Evolutionary conservation across 306 rosid species (phyloP).

Genomic region (Coriaria nepalensis): DNA sequence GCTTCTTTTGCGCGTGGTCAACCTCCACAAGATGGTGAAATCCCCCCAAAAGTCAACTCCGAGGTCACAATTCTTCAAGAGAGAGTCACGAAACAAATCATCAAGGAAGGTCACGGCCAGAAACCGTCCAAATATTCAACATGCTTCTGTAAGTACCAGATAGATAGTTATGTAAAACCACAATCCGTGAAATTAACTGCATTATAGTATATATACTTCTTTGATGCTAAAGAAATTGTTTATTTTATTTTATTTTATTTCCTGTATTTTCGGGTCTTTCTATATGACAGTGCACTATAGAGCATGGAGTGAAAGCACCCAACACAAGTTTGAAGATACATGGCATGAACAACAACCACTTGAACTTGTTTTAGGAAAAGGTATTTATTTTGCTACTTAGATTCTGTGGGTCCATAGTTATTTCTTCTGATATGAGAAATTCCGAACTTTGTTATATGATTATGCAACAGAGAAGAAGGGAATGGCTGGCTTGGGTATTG

Average conservation of each 20-base stretch:
- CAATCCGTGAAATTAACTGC: no score
- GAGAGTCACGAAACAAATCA: slow-evolving; percentile 68
- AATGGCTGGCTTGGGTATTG: slow-evolving; percentile 81
- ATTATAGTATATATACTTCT: no score
- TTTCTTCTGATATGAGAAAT: slow-evolving; percentile 9
- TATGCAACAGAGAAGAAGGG: slow-evolving; percentile 73
- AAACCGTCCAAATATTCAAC: slow-evolving; percentile 84
- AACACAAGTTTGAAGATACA: slow-evolving; percentile 91
- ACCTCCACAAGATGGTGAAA: slow-evolving; percentile 28
- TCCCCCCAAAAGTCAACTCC: slow-evolving; percentile 72
- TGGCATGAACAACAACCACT: slow-evolving; percentile 75
- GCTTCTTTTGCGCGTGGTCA: slow-evolving; percentile 54
- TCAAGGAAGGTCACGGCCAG: slow-evolving; percentile 78
- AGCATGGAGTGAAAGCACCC: slow-evolving; percentile 78
- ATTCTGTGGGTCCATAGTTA: background rate
- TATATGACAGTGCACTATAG: slow-evolving; percentile 63
- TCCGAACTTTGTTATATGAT: slow-evolving; percentile 6
- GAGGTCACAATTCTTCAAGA: slow-evolving; percentile 63
- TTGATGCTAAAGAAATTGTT: no score
- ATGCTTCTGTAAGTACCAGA: slow-evolving; percentile 63
- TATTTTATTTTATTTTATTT: no score
- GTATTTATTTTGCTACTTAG: slow-evolving; percentile 20
- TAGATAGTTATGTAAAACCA: no score
- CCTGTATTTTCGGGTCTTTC: no score
- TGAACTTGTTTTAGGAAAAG: slow-evolving; percentile 79